A percentile compares a stretch with the other conserved stretches of the same genome.
Evolutionary conservation across 176 grass and related monocot species (phyloP).

Genomic region (Raddia distichophylla): DNA sequence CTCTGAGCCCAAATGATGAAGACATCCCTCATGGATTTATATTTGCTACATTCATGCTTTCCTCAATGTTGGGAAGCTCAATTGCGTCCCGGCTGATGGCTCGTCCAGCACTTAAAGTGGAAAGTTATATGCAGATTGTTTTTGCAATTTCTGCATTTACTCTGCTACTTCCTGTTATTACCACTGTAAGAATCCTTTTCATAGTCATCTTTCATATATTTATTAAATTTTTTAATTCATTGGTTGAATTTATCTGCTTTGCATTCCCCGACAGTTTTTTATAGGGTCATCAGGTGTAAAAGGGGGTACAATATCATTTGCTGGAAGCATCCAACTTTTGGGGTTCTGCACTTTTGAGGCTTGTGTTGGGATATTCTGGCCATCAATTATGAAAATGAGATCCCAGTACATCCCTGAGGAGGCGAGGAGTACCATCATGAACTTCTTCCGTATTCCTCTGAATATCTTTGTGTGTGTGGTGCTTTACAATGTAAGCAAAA

Average conservation of each 20-base stretch:
- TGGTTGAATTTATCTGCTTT: neutral
- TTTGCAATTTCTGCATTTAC: constrained; percentile 52
- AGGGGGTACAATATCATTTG: constrained; percentile 49
- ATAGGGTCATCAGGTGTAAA: constrained; percentile 31
- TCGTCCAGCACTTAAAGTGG: constrained; percentile 44
- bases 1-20: constrained; percentile 57
- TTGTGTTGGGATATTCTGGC: constrained; percentile 97
- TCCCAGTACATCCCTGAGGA: constrained; percentile 98
- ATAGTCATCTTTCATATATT: neutral
- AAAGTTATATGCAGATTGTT: constrained; percentile 58
- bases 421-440: constrained; percentile 98
- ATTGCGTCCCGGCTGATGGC: constrained; percentile 58
- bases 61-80: constrained; percentile 62
- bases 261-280: constrained; percentile 40
- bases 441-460: constrained; percentile 93
- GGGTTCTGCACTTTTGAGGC: constrained; percentile 66
- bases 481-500: constrained; percentile 57
- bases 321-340: constrained; percentile 50
- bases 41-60: constrained; percentile 61
- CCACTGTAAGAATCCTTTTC: constrained; percentile 43
- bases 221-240: neutral
- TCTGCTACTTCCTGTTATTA: constrained; percentile 59
- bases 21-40: constrained; percentile 59
- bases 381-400: constrained; percentile 99
- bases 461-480: constrained; percentile 60